Percentiles rank a stretch among this genome's conserved stretches.
Conservation (phyloP, 768 basidiomycete genomes). For the Termitomyces sp. region DNA sequence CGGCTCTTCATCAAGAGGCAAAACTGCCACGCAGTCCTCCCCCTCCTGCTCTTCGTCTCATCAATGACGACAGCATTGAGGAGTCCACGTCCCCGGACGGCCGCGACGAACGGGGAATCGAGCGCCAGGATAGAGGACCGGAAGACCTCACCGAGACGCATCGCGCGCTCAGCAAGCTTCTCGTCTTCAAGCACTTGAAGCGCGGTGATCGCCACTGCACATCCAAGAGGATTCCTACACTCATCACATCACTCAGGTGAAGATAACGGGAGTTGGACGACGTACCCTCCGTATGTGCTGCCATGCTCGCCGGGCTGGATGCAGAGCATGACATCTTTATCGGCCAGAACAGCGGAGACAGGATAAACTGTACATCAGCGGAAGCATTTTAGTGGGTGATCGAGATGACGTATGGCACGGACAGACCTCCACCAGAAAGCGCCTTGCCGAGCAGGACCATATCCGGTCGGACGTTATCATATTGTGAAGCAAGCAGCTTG, state of each 20-base stretch:
- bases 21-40: constrained; percentile 91
- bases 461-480: constrained; percentile 86
- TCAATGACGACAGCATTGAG: constrained; percentile 94
- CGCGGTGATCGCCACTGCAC: constrained; percentile 93
- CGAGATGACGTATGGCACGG: background rate
- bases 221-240: constrained; percentile 86
- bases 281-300: constrained; percentile 90
- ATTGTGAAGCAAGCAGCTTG: constrained; percentile 87
- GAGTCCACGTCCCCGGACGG: constrained; percentile 82
- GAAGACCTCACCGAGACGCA: constrained; percentile 76
- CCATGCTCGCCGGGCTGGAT: constrained; percentile 96
- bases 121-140: constrained; percentile 54
- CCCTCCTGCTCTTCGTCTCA: constrained; percentile 68
- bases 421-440: constrained; percentile 87
- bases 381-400: background rate
- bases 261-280: background rate
- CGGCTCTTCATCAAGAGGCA: constrained; percentile 89
- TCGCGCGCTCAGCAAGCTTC: constrained; percentile 75
- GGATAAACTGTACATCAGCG: constrained; percentile 71
- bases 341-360: constrained; percentile 90
- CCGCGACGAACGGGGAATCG: constrained; percentile 64
- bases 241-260: background rate
- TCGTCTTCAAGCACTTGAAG: constrained; percentile 89
- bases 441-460: constrained; percentile 94
- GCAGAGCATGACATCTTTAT: constrained; percentile 89